A percentile compares a stretch with the other conserved stretches of the same genome.
Evolutionary conservation across 2,329 filamentous ascomycete species (phyloP).

Genomic region (Exophiala lecanii-corni): DNA sequence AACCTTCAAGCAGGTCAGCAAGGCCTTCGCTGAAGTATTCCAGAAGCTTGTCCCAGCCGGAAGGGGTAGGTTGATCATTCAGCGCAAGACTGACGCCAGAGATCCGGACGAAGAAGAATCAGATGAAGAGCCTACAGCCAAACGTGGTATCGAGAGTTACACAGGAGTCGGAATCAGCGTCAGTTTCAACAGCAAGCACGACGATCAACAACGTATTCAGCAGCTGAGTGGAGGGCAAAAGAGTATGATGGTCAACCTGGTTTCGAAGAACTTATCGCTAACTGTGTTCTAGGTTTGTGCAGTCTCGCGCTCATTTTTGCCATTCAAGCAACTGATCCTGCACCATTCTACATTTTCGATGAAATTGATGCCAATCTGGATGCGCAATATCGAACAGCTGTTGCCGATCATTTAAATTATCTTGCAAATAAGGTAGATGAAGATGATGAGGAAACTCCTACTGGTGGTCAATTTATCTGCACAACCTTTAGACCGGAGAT

Average conservation of each 20-base stretch:
- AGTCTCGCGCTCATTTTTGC: slow-evolving; percentile 97
- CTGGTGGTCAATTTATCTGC: slow-evolving; percentile 81
- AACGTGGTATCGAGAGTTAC: slow-evolving; percentile 78
- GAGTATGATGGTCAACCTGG: slow-evolving; percentile 49
- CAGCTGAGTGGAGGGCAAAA: slow-evolving; percentile 97
- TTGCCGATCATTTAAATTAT: slow-evolving; percentile 79
- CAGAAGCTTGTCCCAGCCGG: slow-evolving; percentile 92
- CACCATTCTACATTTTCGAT: slow-evolving; percentile 98
- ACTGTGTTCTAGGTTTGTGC: slow-evolving; percentile 66
- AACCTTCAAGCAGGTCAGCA: slow-evolving; percentile 96
- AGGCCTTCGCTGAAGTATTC: slow-evolving; percentile 88
- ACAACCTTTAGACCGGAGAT: slow-evolving; percentile 98
- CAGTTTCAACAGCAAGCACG: slow-evolving; percentile 97
- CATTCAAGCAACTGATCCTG: slow-evolving; percentile 96
- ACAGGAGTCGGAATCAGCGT: slow-evolving; percentile 94
- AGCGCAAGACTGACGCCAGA: slow-evolving; percentile 75
- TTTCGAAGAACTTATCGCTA: slow-evolving; percentile 18
- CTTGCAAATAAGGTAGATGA: slow-evolving; percentile 63
- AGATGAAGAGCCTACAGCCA: slow-evolving; percentile 54
- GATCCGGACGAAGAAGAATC: slow-evolving; percentile 60
- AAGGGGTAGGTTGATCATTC: slow-evolving; percentile 85
- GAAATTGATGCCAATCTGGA: slow-evolving; percentile 98
- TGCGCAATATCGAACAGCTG: slow-evolving; percentile 93
- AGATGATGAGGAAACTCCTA: slow-evolving; percentile 34
- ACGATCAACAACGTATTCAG: slow-evolving; percentile 96